Conservation (phyloP, 2,329 filamentous ascomycete species). For the Scortechinia acanthostroma region DNA sequence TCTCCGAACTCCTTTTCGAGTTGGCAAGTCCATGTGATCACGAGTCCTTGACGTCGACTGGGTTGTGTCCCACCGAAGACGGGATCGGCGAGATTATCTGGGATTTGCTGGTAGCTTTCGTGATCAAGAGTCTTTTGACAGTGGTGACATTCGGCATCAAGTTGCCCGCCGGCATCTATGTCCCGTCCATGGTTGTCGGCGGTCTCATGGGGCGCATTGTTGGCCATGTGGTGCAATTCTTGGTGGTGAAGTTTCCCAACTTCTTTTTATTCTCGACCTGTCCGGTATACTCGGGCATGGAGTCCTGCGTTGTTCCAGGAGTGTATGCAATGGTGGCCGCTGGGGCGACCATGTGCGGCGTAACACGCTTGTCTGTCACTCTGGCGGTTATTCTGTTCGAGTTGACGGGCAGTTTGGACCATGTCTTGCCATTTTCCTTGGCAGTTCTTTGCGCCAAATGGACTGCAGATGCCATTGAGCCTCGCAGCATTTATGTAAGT, state of each 20-base stretch:
- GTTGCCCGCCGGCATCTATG: conserved; percentile 52
- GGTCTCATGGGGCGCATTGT: conserved; percentile 48
- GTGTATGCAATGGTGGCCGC: conserved; percentile 56
- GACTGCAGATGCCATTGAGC: conserved; percentile 43
- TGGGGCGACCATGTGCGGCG: conserved; percentile 48
- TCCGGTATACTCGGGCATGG: conserved; percentile 3
- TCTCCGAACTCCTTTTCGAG: conserved; percentile 47
- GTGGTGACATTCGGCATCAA: conserved; percentile 52
- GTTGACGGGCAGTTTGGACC: conserved; percentile 48
- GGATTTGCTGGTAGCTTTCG: conserved; percentile 41
- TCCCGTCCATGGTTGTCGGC: conserved; percentile 47
- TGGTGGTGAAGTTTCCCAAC: conserved; percentile 16
- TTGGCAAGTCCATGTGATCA: conserved; percentile 27
- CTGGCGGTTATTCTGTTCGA: conserved; percentile 56
- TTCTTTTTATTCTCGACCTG: conserved; percentile 9
- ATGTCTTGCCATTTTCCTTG: conserved; percentile 48
- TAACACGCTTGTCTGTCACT: conserved; percentile 49
- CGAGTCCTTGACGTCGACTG: conserved; percentile 40
- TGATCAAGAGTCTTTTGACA: conserved; percentile 45
- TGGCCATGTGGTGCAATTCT: conserved; percentile 20
- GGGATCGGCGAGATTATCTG: conserved; percentile 27
- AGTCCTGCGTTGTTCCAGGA: conserved; percentile 35
- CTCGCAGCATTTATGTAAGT: conserved; percentile 40
- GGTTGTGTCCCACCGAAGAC: conserved; percentile 26
- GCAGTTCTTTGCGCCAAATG: conserved; percentile 52